Evolutionary conservation across 179 eudicot genomes (phyloP), one percentile per base, ranked within the genome.

Genomic region (Silene noctiflora): DNA sequence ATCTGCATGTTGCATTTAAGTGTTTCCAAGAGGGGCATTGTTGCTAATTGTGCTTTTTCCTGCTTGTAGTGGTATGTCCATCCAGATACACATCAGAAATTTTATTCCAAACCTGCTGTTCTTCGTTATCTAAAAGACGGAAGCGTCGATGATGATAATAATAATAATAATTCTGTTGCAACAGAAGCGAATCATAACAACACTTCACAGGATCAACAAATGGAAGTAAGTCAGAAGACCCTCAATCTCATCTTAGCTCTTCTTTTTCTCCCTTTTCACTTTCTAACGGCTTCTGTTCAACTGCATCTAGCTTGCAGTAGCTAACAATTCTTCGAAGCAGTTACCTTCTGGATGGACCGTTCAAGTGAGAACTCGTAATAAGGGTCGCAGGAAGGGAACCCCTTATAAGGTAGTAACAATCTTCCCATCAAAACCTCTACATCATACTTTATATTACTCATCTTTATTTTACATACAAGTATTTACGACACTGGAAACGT

Each of bases 271-370:
- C 63, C 10, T 64, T 67, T 42, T 25, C 25, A 17, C 3, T 22
- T 44, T 53, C 60, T 77, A 66, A 64, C 75, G 27, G 73, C 39
- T 33, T 33, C 39, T 33, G 39, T 33, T 78, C 73, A 29, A 17
- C 4, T 20, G n/a, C 67, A n/a, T 60, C 2, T 79, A 87, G 87
- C 35, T n/a, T 69, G 74, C 67, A 68, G 65, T 78, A 72, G 77
- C 81, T 75, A 67, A 84, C 77, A 87, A 83, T 44, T 62, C 73
- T 71, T 77, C 72, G 51, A 86, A 83, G 58, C 84, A 87, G 87
- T 81, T 91, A 74, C 98, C 97, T 71, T 76, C 56, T 70, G 97
- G 92, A 66, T 93, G 98, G 98, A 78, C 42, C 39, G 42, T 85
- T 71, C 97, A 90, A 81, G 46, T 63, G 60, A 90, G 75, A 79